Evolutionary conservation across 1,139 yeast species (phyloP), one percentile per base, ranked within the genome.

Genomic region (Suhomyces guaymorum): DNA sequence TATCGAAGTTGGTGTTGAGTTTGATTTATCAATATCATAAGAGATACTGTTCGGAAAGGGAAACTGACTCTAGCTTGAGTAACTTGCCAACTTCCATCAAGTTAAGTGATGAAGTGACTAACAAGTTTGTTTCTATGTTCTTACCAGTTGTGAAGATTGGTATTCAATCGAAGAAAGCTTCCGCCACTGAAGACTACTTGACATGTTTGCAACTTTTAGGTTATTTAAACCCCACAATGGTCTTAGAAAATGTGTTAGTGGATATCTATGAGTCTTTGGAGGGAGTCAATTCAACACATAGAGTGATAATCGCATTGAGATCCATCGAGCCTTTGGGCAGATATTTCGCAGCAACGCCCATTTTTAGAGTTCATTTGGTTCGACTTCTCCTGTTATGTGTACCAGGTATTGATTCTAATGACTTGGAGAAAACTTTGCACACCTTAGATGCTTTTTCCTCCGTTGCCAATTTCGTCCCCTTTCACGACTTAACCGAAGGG

Each of bases 341-440:
- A 42, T 79, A 75, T 43, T 76, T 92, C 67, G 82, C 86, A 0
- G 59, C 68, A 15, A 71, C 79, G 4, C 84, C 85, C 1, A 59
- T 80, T 2, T 88, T 75, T 54, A 70, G 96, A 33, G 81, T 87
- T 10, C 98, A 92, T 52, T 63, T 88, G 17, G 78, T 95, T 0
- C 77, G 95, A 37, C 65, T 92, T 14, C 55, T 90, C 25, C 76
- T 80, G 32, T 70, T 87, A 55, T 66, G 84, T 1, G 59, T 90
- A 10, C 87, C 90, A 0, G 96, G 95, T 15, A 80, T 92, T 28
- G 97, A 92, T 55, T 78, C 94, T 1, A 92, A 90, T 56, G 98
- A 92, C 59, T 70, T 89, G 35, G 74, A 70, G 17, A 80, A 90
- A 53, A 82, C 96, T 0, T 69, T 82, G 21, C 73, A 78, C 34